Evolutionary conservation across 1,284 basidiomycete species (phyloP), one percentile per base, ranked within the genome.

Genomic region (Trichosporon asahii): DNA sequence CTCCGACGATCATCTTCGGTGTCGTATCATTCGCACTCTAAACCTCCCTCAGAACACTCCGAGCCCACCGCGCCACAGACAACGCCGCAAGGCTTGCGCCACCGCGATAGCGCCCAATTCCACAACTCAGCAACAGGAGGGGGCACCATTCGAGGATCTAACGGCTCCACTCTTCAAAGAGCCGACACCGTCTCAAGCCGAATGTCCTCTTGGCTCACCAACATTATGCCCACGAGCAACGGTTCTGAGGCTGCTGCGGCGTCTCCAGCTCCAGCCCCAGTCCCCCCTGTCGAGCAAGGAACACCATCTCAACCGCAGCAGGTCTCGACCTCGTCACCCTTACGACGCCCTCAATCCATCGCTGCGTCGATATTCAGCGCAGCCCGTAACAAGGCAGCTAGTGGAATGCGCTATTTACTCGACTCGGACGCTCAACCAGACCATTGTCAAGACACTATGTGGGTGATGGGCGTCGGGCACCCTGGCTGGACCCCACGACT

Each of bases 381-480:
- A 2, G 82, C 83, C 12, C 76, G 80, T 33, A 82, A 83, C 70
- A 79, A 79, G 68, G 82, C 82, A 0, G 82, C 80, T 0, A 82
- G 82, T 49, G 80, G 81, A 5, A 88, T 94, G 85, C 87, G 93
- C 29, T 92, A 93, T 82, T 84, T 95, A 7, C 86, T 94, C 70
- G 93, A 95, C 83, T 89, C 88, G 74, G 93, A 95, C 81, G 82
- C 82, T 1, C 88, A 87, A 3, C 92, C 92, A 0, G 93, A 95
- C 82, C 90, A 88, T 75, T 93, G 89, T 69, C 79, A 87, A 0
- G 91, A 94, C 31, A 87, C 90, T 0, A 94, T 95, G 57, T 94
- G 92, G 92, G 83, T 95, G 7, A 86, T 95, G 61, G 93, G 93
- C 33, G 88, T 93, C 6, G 87, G 88, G 72, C 92, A 94, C 78